Conservation (phyloP, 2,329 filamentous ascomycete species). For the Exophiala lecanii-corni region DNA sequence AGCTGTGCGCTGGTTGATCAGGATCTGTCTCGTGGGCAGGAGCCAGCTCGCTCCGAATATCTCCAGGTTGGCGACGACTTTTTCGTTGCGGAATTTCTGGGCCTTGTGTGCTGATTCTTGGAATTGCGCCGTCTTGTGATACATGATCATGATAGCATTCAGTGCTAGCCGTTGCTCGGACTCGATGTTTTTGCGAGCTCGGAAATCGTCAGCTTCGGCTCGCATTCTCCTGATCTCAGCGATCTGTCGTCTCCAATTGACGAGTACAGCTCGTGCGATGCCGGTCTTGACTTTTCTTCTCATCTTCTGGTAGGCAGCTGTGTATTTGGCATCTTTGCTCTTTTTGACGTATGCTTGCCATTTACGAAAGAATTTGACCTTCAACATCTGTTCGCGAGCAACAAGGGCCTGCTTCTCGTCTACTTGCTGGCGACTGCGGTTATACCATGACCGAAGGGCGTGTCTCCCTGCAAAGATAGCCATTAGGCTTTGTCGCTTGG, state of each 20-base stretch:
- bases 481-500: neutral
- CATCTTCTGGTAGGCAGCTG: slow-evolving; percentile 18
- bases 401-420: slow-evolving; percentile 9
- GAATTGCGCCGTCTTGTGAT: slow-evolving; percentile 11
- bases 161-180: slow-evolving; percentile 11
- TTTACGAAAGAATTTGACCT: slow-evolving; percentile 11
- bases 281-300: slow-evolving; percentile 19
- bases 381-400: slow-evolving; percentile 11
- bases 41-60: slow-evolving; percentile 21
- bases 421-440: slow-evolving; percentile 3
- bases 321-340: slow-evolving; percentile 17
- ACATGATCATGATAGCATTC: slow-evolving; percentile 17
- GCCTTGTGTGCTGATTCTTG: slow-evolving; percentile 9
- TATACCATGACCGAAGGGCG: slow-evolving; percentile 11
- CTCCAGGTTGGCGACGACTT: slow-evolving; percentile 8
- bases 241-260: slow-evolving; percentile 14
- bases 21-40: slow-evolving; percentile 13
- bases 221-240: slow-evolving; percentile 11
- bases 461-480: slow-evolving; percentile 11
- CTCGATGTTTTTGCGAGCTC: slow-evolving; percentile 12
- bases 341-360: slow-evolving; percentile 10
- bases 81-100: slow-evolving; percentile 9
- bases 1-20: slow-evolving; percentile 14
- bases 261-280: slow-evolving; percentile 16
- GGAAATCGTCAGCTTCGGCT: slow-evolving; percentile 14